These are phyloP conservation scores for Rhamnella rubrinervis DNA, from an alignment of 331 rosid genomes.

Conservation along the genomic window DNA sequence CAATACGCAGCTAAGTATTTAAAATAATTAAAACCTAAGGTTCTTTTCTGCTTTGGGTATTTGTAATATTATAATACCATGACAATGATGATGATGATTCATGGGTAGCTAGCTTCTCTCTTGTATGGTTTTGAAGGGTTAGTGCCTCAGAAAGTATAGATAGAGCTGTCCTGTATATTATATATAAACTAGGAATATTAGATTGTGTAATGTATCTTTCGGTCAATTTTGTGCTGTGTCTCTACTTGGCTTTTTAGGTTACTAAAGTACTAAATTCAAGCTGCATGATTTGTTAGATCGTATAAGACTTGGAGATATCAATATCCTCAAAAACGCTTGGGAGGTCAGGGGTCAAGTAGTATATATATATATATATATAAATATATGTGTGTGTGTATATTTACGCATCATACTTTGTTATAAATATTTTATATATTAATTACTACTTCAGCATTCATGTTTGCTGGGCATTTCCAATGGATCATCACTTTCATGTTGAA, in stretches of 20 bases:
- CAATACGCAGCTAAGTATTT: background rate
- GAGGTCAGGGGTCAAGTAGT: background rate
- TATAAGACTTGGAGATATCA: background rate
- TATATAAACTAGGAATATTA: constrained; percentile 17
- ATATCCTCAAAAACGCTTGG: background rate
- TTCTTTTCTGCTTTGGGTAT: constrained; percentile 25
- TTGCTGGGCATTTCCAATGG: constrained; percentile 3
- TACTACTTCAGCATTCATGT: background rate
- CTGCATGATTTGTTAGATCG: constrained; percentile 8
- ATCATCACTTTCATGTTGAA: constrained; percentile 13
- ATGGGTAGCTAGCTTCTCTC: constrained; percentile 13
- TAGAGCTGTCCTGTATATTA: constrained; percentile 34
- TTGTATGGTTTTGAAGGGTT: constrained; percentile 19
- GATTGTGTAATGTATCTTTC: constrained; percentile 26
- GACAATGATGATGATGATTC: constrained; percentile 30
- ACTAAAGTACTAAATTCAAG: constrained; percentile 10
- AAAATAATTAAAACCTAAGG: constrained; percentile 3
- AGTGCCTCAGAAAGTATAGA: constrained; percentile 50
- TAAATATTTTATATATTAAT: no score
- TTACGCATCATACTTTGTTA: no score
- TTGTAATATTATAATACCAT: constrained; percentile 16
- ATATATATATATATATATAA: background rate
- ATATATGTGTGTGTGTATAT: no score
- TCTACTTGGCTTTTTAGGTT: constrained; percentile 6
- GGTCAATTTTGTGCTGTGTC: constrained; percentile 11